Evolutionary conservation across 2,329 filamentous ascomycete genomes (phyloP).

Genomic region (Penicillium sp.): DNA sequence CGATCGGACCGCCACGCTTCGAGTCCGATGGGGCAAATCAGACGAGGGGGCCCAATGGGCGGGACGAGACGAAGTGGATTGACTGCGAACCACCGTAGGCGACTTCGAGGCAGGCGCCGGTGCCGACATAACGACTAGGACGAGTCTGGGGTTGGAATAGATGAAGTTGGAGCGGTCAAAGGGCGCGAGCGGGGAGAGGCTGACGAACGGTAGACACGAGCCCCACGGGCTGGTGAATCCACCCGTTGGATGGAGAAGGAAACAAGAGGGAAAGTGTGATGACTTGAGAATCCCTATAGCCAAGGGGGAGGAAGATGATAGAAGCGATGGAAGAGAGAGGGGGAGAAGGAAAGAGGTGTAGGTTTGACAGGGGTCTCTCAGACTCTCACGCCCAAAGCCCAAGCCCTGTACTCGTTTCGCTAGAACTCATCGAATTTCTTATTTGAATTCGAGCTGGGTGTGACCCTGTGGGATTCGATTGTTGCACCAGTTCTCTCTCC

Average conservation of each 20-base stretch:
- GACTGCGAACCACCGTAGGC: constrained; percentile 51
- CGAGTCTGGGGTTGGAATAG: not conserved
- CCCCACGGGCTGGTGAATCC: constrained; percentile 5
- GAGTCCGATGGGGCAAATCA: constrained; percentile 48
- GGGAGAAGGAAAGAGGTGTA: not conserved
- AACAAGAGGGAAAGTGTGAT: not conserved
- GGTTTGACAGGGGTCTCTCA: not conserved
- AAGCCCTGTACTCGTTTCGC: not conserved
- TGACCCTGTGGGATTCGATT: not conserved
- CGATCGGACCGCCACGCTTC: constrained; percentile 47
- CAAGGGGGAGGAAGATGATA: not conserved
- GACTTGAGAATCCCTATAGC: not conserved
- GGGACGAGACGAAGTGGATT: constrained; percentile 50
- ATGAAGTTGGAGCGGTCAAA: constrained; percentile 16
- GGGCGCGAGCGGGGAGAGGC: constrained; percentile 10
- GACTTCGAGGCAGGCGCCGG: constrained; percentile 47
- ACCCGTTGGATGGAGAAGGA: not conserved
- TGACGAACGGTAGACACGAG: constrained; percentile 11
- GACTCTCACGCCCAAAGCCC: not conserved
- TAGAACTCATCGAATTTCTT: not conserved
- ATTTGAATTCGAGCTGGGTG: not conserved
- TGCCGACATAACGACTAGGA: constrained; percentile 43
- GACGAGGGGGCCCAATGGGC: constrained; percentile 39
- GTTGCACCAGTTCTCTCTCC: not conserved
- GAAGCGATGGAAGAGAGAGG: not conserved